These are phyloP conservation scores for Sporothrix schenckii DNA, from an alignment of 2,329 filamentous ascomycete species.

Conservation along the genomic window DNA sequence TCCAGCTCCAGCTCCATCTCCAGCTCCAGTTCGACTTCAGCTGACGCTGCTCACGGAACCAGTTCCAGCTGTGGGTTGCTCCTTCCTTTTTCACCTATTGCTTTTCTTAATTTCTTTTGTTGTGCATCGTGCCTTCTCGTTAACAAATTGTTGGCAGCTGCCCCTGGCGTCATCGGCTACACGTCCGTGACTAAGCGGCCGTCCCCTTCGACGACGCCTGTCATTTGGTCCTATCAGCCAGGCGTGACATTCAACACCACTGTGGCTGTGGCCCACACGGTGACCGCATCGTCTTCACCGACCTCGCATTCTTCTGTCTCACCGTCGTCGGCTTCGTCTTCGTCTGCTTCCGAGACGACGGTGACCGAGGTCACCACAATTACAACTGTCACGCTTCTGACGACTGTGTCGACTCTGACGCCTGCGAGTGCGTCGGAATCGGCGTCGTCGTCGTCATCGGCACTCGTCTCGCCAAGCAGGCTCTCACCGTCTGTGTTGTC, in stretches of 20 bases:
- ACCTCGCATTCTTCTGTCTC: background rate
- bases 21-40: background rate
- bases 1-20: background rate
- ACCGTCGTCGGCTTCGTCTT: background rate
- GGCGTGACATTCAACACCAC: constrained; percentile 12
- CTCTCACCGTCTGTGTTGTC: background rate
- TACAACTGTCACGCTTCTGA: constrained; percentile 10
- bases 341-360: background rate
- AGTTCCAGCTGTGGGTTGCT: background rate
- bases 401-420: constrained; percentile 13
- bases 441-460: background rate
- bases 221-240: constrained; percentile 16
- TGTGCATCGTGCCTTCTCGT: background rate
- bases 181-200: background rate
- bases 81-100: background rate
- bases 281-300: background rate
- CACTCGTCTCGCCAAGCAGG: background rate
- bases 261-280: background rate
- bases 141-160: background rate
- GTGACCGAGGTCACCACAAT: constrained; percentile 3
- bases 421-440: background rate
- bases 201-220: constrained; percentile 5
- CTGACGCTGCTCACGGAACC: constrained; percentile 5
- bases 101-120: background rate
- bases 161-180: background rate